Evolutionary conservation across 2,329 filamentous ascomycete species (phyloP).

Genomic region (Graphiopsis chlorocephala): DNA sequence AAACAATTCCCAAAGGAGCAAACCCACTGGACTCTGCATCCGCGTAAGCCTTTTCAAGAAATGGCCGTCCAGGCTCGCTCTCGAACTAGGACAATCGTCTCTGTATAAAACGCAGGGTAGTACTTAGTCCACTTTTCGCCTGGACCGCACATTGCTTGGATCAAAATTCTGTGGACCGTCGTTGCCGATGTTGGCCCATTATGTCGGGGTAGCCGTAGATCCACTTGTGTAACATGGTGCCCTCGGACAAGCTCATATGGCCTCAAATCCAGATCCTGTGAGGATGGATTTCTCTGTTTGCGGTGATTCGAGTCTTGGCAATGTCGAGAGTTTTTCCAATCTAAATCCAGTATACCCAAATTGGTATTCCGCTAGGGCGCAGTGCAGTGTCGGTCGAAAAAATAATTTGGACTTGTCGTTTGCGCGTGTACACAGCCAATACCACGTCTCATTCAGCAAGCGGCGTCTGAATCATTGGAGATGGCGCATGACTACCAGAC

Average conservation of each 20-base stretch:
- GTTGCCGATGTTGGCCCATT: neutral
- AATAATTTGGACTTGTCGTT: neutral
- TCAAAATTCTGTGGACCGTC: neutral
- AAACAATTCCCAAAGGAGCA: neutral
- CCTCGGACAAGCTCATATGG: slow-evolving; percentile 1
- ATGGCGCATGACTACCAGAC: neutral
- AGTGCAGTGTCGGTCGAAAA: neutral
- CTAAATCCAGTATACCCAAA: neutral
- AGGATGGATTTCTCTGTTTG: neutral
- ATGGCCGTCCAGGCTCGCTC: neutral
- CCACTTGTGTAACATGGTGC: neutral
- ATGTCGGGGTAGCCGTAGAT: neutral
- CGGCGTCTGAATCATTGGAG: slow-evolving; percentile 11
- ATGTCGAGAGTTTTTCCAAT: neutral
- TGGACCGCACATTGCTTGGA: neutral
- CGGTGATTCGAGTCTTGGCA: neutral
- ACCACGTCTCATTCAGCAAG: slow-evolving; percentile 1
- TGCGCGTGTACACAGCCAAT: neutral
- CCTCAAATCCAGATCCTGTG: neutral
- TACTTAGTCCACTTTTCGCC: neutral
- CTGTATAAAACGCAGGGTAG: neutral
- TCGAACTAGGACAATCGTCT: neutral
- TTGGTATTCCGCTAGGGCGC: neutral
- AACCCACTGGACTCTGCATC: neutral
- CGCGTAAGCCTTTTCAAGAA: neutral